Conservation (phyloP, 2,329 filamentous ascomycete species). For the Aspergillus awamori region DNA sequence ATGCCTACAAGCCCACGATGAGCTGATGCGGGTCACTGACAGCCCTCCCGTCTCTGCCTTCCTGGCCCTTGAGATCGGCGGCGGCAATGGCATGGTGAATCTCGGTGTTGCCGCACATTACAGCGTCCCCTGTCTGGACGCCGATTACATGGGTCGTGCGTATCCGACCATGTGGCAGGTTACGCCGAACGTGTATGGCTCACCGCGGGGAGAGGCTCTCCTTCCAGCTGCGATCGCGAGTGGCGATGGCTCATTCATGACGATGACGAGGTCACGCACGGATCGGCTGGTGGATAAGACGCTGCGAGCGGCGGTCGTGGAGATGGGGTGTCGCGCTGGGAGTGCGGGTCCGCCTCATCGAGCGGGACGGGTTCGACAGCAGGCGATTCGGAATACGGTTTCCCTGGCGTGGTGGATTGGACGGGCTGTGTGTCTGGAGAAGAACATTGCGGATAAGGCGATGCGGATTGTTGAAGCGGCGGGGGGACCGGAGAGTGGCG, state of each 20-base stretch:
- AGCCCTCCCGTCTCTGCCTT: background rate
- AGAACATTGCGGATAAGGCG: conserved; percentile 17
- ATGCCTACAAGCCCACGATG: conserved; percentile 44
- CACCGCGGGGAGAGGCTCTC: conserved; percentile 35
- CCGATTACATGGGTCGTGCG: conserved; percentile 51
- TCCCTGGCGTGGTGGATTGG: conserved; percentile 56
- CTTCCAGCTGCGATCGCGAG: conserved; percentile 54
- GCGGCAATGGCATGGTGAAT: conserved; percentile 57
- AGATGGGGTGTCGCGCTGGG: conserved; percentile 55
- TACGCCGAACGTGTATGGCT: conserved; percentile 46
- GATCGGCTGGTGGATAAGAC: conserved; percentile 53
- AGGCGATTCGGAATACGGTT: conserved; percentile 53
- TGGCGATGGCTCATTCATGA: conserved; percentile 56
- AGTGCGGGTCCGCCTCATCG: conserved; percentile 20
- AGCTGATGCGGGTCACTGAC: conserved; percentile 49
- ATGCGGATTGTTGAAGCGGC: conserved; percentile 24
- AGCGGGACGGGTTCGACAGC: conserved; percentile 13
- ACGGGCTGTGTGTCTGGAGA: conserved; percentile 22
- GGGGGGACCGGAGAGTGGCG: conserved; percentile 22
- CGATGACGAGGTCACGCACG: conserved; percentile 41
- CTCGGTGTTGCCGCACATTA: conserved; percentile 28
- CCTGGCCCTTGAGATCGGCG: conserved; percentile 68
- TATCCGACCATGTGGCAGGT: conserved; percentile 52
- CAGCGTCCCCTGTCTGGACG: conserved; percentile 50
- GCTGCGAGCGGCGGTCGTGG: conserved; percentile 55